A percentile compares a stretch with the other conserved stretches of the same genome.
These are phyloP conservation scores for Alternaria gaisen DNA, from an alignment of 2,329 filamentous ascomycete genomes.

Conservation along the genomic window DNA sequence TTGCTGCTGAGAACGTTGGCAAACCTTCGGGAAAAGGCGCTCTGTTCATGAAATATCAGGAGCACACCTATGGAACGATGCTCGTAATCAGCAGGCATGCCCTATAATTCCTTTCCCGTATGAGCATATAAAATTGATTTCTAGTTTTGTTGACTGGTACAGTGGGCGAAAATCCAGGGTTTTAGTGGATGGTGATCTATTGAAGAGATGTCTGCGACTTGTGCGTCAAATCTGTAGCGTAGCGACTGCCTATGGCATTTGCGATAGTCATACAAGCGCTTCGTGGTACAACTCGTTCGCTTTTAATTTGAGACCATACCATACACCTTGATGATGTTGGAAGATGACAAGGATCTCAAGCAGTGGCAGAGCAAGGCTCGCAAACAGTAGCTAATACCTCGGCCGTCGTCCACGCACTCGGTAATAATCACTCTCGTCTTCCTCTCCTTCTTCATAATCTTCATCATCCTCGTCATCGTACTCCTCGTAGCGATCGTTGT, in stretches of 20 bases:
- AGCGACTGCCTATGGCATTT: neutral
- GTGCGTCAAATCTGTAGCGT: neutral
- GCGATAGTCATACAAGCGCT: neutral
- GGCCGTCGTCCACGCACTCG: neutral
- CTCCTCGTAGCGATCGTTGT: slow-evolving; percentile 20
- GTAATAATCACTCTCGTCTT: slow-evolving; percentile 8
- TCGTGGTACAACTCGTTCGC: neutral
- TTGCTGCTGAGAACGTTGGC: neutral
- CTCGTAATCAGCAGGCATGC: neutral
- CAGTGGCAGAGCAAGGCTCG: neutral
- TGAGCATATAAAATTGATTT: slow-evolving; percentile 7
- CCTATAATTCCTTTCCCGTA: neutral
- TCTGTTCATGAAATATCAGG: neutral
- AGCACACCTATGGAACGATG: neutral
- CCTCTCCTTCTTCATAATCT: slow-evolving; percentile 2
- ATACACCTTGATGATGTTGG: neutral
- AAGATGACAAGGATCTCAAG: neutral
- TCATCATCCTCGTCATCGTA: slow-evolving; percentile 20
- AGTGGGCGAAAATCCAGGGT: neutral
- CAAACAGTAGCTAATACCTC: slow-evolving; percentile 2
- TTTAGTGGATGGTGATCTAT: neutral
- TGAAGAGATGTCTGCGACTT: neutral
- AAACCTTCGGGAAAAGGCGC: neutral
- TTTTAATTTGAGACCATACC: neutral
- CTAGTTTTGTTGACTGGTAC: neutral